These are phyloP conservation scores for Ganoderma lingzhi DNA, from an alignment of 1,284 basidiomycete species.

Conservation along the genomic window DNA sequence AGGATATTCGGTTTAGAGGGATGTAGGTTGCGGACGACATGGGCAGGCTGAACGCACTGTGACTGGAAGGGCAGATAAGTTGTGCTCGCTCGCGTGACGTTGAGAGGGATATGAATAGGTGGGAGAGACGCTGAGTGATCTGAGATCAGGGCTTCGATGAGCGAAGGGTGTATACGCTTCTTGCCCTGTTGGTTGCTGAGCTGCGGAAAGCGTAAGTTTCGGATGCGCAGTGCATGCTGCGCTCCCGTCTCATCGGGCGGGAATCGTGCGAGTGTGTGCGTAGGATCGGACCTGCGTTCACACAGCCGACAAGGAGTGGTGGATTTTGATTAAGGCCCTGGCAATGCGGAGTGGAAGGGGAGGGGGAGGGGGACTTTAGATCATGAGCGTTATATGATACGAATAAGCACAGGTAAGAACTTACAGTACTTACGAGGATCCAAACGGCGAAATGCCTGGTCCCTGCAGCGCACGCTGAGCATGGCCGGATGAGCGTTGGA, in stretches of 20 bases:
- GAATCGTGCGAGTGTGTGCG: constrained; percentile 1
- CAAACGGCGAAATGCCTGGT: background rate
- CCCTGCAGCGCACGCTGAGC: background rate
- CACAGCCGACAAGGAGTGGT: background rate
- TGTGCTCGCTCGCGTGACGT: constrained; percentile 31
- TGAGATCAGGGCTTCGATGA: constrained; percentile 1
- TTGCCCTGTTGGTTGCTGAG: background rate
- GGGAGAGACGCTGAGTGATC: constrained; percentile 11
- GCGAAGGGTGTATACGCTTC: background rate
- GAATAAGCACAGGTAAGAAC: background rate
- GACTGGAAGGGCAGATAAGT: constrained; percentile 8
- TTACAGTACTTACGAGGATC: background rate
- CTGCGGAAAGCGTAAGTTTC: background rate
- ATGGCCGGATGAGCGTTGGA: background rate
- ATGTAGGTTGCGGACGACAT: constrained; percentile 38
- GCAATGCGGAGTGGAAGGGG: background rate
- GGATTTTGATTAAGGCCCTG: background rate
- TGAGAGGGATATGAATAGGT: constrained; percentile 9
- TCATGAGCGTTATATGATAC: background rate
- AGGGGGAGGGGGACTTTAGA: background rate
- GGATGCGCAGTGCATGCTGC: background rate
- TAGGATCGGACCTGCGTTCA: constrained; percentile 1
- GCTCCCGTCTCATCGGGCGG: background rate
- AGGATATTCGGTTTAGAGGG: constrained; percentile 35
- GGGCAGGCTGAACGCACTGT: constrained; percentile 16